Percentiles rank a stretch among this genome's conserved stretches.
Conservation (phyloP, 2,329 filamentous ascomycete genomes). For the Apiospora marii region DNA sequence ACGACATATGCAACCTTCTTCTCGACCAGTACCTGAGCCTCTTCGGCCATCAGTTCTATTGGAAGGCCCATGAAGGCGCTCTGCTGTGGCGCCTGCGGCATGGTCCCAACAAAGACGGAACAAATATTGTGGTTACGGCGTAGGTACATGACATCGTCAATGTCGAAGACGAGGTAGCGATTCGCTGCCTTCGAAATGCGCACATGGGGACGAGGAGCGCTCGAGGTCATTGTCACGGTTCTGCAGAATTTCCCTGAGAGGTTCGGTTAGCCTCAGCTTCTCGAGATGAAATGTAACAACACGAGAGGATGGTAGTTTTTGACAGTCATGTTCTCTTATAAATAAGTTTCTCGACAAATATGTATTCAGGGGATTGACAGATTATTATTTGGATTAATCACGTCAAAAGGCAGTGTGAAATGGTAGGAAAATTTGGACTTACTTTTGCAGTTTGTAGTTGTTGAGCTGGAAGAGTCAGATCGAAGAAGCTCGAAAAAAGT, state of each 20-base stretch:
- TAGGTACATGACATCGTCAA: slow-evolving; percentile 78
- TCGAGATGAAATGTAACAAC: slow-evolving; percentile 3
- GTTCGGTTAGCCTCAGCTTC: slow-evolving; percentile 11
- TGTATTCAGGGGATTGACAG: slow-evolving; percentile 85
- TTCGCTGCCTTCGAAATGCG: slow-evolving; percentile 83
- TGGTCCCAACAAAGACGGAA: slow-evolving; percentile 84
- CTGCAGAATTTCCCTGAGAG: neutral
- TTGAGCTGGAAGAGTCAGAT: slow-evolving; percentile 29
- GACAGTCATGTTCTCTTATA: slow-evolving; percentile 51
- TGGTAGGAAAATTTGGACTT: slow-evolving; percentile 30
- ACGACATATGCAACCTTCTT: slow-evolving; percentile 80
- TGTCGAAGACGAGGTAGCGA: slow-evolving; percentile 89
- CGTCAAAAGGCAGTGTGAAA: slow-evolving; percentile 41
- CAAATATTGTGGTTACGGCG: slow-evolving; percentile 84
- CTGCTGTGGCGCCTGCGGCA: slow-evolving; percentile 92
- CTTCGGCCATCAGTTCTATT: slow-evolving; percentile 88
- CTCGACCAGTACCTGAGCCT: slow-evolving; percentile 82
- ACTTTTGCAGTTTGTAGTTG: slow-evolving; percentile 33
- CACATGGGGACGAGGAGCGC: slow-evolving; percentile 52
- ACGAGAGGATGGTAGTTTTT: slow-evolving; percentile 25
- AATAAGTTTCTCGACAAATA: slow-evolving; percentile 60
- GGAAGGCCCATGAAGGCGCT: slow-evolving; percentile 93
- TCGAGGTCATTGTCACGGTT: slow-evolving; percentile 20
- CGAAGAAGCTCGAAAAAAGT: slow-evolving; percentile 19
- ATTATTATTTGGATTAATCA: slow-evolving; percentile 75